These are phyloP conservation scores for Xylaria grammica DNA, from an alignment of 495 filamentous ascomycete genomes.

Conservation along the genomic window DNA sequence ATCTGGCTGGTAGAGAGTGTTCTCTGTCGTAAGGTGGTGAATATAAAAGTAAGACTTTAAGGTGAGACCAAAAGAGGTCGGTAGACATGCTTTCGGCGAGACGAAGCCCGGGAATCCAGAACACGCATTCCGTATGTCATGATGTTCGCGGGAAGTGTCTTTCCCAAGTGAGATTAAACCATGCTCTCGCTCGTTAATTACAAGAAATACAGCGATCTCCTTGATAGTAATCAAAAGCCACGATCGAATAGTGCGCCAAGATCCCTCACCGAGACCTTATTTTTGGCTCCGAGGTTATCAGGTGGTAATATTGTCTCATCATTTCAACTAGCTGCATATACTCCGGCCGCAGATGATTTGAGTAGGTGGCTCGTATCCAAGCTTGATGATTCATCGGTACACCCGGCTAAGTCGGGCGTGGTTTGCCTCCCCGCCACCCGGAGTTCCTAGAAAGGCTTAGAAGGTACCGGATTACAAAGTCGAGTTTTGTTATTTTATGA, in stretches of 20 bases:
- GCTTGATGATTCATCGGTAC: constrained; percentile 17
- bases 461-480: too few species aligned
- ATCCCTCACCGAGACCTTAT: neutral
- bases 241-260: constrained; percentile 8
- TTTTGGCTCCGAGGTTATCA: too few species aligned
- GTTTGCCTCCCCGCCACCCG: neutral
- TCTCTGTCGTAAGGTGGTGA: neutral
- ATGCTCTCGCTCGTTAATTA: neutral
- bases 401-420: neutral
- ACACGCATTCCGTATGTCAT: too few species aligned
- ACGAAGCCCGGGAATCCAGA: too few species aligned
- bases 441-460: too few species aligned
- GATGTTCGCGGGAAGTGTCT: too few species aligned
- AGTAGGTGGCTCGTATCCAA: neutral
- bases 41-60: neutral
- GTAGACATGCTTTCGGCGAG: too few species aligned
- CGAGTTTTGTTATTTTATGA: too few species aligned
- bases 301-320: neutral
- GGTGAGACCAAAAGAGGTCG: neutral
- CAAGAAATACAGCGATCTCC: constrained; percentile 4
- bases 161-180: neutral
- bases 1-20: too few species aligned
- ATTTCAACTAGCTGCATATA: neutral
- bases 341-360: neutral
- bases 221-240: neutral